Base-by-base conservation (phyloP, 257 asterid genomes). In the Thymus quinquecostatus region DNA sequence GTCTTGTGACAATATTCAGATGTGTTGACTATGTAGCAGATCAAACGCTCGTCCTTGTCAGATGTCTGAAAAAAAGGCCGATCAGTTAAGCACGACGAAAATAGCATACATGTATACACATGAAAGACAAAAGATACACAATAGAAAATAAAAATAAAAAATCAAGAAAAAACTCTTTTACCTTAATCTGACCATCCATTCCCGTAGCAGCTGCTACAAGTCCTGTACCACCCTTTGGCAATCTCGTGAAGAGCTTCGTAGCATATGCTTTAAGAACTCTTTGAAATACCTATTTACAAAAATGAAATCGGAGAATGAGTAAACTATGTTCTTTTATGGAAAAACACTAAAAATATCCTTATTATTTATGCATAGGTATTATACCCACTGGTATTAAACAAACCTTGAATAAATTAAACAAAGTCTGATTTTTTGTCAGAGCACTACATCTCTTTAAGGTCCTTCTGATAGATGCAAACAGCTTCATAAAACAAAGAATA, bases 161-260 rank as follows among this genome's bases (percentile, higher is more conserved):
- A 38, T 38, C 44, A 38, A 38, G 44, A 38, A 2, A 6, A 38
- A 38, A 38, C 6, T 21, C 21, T 21, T 21, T 21, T 80, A 94
- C 99, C 91, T 91, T 94, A 77, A 94, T 91, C 78, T 94, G 99
- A 56, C 97, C 97, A 86, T 94, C 99, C 89, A 91, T 91, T 83
- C 99, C 99, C 5, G 99, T 91, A 65, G 99, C 99, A 71, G 99
- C 97, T 72, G 99, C 99, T 79, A 94, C 99, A 76, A 94, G 84
- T 75, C 99, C 99, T 60, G 96, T 82, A 71, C 99, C 99, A 14
- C 97, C 99, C 86, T 89, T 94, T 5, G 99, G 99, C 84, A 94
- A 82, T 82, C 90, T 89, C 40, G 86, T 80, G 73, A 89, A 89
- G 75, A 94, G 96, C 86, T 89, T 94, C 70, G 97, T 91, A 1